Evolutionary conservation across 805 yeast species (phyloP), one percentile per base, ranked within the genome.

Genomic region (Yarrowia sp.): DNA sequence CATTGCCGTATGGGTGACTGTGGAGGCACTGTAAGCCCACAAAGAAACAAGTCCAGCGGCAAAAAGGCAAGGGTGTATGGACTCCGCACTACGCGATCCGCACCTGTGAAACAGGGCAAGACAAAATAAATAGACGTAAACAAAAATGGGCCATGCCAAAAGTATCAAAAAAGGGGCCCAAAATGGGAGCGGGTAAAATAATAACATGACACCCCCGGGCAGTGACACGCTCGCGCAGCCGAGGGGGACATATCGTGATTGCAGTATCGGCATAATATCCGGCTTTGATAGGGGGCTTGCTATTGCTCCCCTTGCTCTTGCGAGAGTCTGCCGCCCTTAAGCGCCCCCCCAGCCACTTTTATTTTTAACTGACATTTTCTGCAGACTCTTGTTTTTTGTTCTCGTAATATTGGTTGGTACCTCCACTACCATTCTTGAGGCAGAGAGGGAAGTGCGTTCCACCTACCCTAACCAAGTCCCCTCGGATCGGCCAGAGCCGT

Each of bases 401-500:
- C 14, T 19, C 26, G 22, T 6, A n/a, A 19, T 4, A 7, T 44
- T 48, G 54, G 54, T 48, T 30, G 54, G 54, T 26, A 17, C 54
- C 36, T 28, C 17, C 36, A 28, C 30, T 3, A 48, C 12, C 6
- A 7, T 48, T 48, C 24, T 30, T 17, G 35, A 26, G 24, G 17
- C n/a, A 14, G 24, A 19, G 17, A 35, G n/a, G 41, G 9, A 22
- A 7, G 6, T 5, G 54, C 17, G 4, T 28, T 5, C n/a, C 17
- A 22, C 17, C 3, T 14, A 5, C 51, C 52, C 52, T 28, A 46
- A 46, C 52, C 52, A 16, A 21, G 12, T 28, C 54, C 38, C 54
- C 54, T 48, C 54, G 54, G 54, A 48, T 48, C 54, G 11, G 19
- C 54, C 24, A 48, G 54, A 48, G 54, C 54, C 54, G 54, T 48